Base-by-base conservation (phyloP, 1,284 basidiomycete genomes). In the Schizophyllum commune region DNA sequence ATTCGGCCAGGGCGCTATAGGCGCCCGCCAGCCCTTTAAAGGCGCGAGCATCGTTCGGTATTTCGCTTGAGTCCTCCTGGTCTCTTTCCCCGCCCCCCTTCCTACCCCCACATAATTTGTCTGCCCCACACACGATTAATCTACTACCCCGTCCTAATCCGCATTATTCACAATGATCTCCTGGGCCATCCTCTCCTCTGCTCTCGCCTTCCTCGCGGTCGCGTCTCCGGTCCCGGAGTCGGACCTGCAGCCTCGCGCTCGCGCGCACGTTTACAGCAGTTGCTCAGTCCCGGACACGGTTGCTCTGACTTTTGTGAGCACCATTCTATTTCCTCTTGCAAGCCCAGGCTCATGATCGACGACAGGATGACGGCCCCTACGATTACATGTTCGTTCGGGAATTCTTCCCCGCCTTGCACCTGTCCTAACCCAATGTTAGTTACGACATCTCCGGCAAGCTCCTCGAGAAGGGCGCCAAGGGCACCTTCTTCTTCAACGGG, bases 351-450 rank as follows among this genome's bases (percentile, higher is more conserved):
- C 32, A 32, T 6, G 5, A 52, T 20, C 17, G 4, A 8, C 11
- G n/a, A 5, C 47, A 70, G 69, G 69, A 72, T 60, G 70, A 72
- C 54, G 70, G 70, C 27, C 70, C 70, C 1, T 68, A 61, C 22
- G 21, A 58, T 22, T 68, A 65, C 52, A 56, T 64, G 60, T 67
- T 59, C n/a, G 63, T 57, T 11, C 22, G 27, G 33, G 20, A 21
- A 21, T 51, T 47, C 4, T 19, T 9, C 15, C 34, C 11, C 47
- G 52, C 17, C 22, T n/a, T 8, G 32, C 22, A 17, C 51, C n/a
- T 20, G 19, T 15, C 54, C 15, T 27, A 4, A 20, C 22, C 13
- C 17, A 61, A 13, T 32, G 8, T 22, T 34, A 64, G 60, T 21
- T 57, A 63, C n/a, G 68, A 69, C 52, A 67, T 72, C 32, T 64